phyloP scores from a whole-genome alignment of 2,329 filamentous ascomycete species.

The Colletotrichum sp. region DNA sequence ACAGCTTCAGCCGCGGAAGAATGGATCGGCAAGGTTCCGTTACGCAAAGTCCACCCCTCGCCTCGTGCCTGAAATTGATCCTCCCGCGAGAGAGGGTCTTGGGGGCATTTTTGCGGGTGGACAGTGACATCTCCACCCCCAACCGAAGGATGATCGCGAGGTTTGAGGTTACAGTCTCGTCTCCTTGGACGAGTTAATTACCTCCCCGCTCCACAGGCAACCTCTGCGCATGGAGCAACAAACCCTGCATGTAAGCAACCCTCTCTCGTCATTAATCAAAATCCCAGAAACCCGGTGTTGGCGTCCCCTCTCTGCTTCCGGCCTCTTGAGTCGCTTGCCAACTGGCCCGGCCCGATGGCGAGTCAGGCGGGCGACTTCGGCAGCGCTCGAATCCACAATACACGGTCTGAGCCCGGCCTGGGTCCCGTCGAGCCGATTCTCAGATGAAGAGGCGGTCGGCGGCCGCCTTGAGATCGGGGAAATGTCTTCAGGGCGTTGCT shows the following conservation, averaged over 20 bases:
- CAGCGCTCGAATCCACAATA: background rate
- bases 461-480: background rate
- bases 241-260: conserved; percentile 4
- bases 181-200: background rate
- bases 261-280: conserved; percentile 2
- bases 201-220: background rate
- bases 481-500: background rate
- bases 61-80: conserved; percentile 9
- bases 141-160: conserved; percentile 6
- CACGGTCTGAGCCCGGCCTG: background rate
- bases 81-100: background rate
- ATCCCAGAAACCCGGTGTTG: conserved; percentile 8
- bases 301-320: background rate
- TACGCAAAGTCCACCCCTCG: background rate
- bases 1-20: background rate
- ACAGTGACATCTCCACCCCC: background rate
- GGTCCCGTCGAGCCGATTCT: background rate
- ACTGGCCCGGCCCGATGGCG: background rate
- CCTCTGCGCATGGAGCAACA: background rate
- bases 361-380: conserved; percentile 9
- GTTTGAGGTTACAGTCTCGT: conserved; percentile 4
- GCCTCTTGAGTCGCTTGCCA: background rate
- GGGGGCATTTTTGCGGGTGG: background rate
- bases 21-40: background rate
- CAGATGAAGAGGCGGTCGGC: background rate